phyloP scores from a whole-genome alignment of 2,329 filamentous ascomycete species.

The Penicillium verrucosum region DNA sequence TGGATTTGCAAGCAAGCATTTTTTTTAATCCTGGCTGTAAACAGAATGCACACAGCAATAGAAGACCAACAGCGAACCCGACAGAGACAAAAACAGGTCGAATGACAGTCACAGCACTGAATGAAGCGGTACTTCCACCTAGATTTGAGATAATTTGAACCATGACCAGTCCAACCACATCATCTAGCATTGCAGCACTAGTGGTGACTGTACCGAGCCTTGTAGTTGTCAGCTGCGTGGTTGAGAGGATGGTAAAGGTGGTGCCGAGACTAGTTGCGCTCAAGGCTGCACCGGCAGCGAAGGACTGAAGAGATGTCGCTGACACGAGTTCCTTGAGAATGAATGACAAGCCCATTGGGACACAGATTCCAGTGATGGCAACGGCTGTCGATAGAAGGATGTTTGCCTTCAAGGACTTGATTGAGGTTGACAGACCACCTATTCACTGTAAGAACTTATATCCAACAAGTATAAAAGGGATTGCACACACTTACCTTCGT shows the following conservation, averaged over 20 bases:
- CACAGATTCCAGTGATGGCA: conserved; percentile 62
- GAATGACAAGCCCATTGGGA: conserved; percentile 66
- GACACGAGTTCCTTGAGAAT: conserved; percentile 49
- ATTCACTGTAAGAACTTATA: not conserved
- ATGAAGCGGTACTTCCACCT: conserved; percentile 38
- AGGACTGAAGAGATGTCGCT: conserved; percentile 59
- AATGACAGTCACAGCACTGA: conserved; percentile 44
- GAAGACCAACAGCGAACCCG: conserved; percentile 29
- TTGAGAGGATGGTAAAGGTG: conserved; percentile 62
- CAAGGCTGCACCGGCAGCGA: conserved; percentile 69
- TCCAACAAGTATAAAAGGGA: not conserved
- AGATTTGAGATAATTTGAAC: conserved; percentile 71
- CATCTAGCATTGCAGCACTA: conserved; percentile 19
- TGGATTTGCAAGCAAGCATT: conserved; percentile 1
- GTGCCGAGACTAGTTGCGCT: conserved; percentile 74
- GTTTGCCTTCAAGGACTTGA: conserved; percentile 57
- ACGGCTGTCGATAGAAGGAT: conserved; percentile 59
- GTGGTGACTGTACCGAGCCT: conserved; percentile 62
- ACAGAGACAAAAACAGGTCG: conserved; percentile 53
- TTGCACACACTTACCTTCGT: conserved; percentile 52
- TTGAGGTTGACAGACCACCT: conserved; percentile 32
- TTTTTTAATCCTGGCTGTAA: conserved; percentile 12
- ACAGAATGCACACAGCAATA: conserved; percentile 27
- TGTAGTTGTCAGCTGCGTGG: conserved; percentile 56
- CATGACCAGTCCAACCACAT: conserved; percentile 62